Evolutionary conservation across 768 basidiomycete genomes (phyloP), one percentile per base, ranked within the genome.

Genomic region (Coprinopsis sp.): DNA sequence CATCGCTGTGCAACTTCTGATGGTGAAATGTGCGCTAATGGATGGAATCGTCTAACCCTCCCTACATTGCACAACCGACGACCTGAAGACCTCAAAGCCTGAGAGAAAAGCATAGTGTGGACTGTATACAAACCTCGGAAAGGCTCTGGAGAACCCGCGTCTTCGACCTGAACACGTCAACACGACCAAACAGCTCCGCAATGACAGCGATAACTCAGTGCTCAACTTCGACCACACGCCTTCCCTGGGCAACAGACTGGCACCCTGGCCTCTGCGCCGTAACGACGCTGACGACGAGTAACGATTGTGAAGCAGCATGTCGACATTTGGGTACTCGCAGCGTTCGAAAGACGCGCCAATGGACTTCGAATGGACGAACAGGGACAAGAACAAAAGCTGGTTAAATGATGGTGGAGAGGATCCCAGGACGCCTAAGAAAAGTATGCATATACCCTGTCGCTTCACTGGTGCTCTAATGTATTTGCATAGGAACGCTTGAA

Each of bases 301-400:
- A 24, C 37, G 37, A 33, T 38, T 27, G 5, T 14, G 16, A 46
- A 30, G n/a, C 24, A 29, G 29, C 24, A 57, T 57, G 56, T 47
- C 52, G 46, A 44, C 50, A 45, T 48, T 47, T 24, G 44, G 49
- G 34, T 55, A 58, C 43, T 44, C 56, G 43, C 62, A 68, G 45
- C 76, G 84, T 55, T 85, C 84, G 11, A 87, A 71, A 39, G 90
- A 91, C 59, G 86, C 84, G 3, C 90, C 90, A 3, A 92, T 92
- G 90, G 89, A 92, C 64, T 92, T 82, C 64, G 81, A 91, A 61
- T 91, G 83, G 70, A 91, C 88, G 7, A 79, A 81, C 54, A 75
- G 87, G 21, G 74, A 78, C 45, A 60, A 64, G 29, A 65, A 72
- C 46, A 78, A 70, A 58, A 79, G 82, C 2, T 87, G 85, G 86